phyloP scores from a whole-genome alignment of 345 rosid genomes.

The Crucihimalaya himalaica region DNA sequence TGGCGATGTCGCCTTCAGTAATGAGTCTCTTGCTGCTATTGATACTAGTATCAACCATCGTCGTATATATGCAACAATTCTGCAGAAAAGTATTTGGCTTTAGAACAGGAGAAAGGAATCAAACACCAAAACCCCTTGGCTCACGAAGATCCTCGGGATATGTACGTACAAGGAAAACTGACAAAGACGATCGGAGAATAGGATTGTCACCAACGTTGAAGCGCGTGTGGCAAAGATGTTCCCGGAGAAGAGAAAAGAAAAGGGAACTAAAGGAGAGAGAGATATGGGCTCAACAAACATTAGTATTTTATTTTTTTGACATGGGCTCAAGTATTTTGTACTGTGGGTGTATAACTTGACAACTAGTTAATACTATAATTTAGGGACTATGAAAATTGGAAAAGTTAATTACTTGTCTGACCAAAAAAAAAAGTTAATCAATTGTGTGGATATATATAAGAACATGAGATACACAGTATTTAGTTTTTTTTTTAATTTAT shows the following conservation, averaged over 20 bases:
- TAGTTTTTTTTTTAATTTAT: background rate
- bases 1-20: conserved; percentile 62
- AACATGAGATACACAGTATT: too few relatives aligned
- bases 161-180: too few relatives aligned
- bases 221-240: background rate
- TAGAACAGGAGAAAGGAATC: background rate
- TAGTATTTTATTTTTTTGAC: too few relatives aligned
- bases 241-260: background rate
- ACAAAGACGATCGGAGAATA: conserved; percentile 22
- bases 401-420: too few relatives aligned
- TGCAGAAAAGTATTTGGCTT: conserved; percentile 1
- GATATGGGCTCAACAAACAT: too few relatives aligned
- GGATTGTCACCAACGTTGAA: background rate
- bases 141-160: background rate
- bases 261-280: background rate
- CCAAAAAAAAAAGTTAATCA: too few relatives aligned
- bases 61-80: background rate
- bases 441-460: too few relatives aligned
- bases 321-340: too few relatives aligned
- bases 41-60: conserved; percentile 51
- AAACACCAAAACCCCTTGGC: conserved; percentile 22
- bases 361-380: too few relatives aligned
- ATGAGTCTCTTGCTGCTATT: conserved; percentile 47
- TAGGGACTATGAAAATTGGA: too few relatives aligned
- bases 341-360: too few relatives aligned